Conservation (phyloP, 805 yeast genomes). For the Kuraishia borneana region DNA sequence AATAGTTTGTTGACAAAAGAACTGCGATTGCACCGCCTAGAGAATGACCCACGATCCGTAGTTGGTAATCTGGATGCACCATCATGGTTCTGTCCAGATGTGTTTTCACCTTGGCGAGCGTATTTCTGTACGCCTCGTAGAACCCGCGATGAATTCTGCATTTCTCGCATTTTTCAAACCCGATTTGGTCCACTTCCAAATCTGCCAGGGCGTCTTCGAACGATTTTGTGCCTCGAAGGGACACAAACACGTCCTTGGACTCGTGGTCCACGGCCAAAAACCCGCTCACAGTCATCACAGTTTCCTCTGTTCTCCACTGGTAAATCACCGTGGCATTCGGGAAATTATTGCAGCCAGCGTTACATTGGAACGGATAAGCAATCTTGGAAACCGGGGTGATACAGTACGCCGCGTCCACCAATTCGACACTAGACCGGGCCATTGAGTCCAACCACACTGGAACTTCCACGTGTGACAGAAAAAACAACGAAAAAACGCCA, state of each 20-base stretch:
- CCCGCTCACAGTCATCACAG: constrained; percentile 6
- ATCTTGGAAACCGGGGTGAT: constrained; percentile 19
- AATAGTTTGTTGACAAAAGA: constrained; percentile 22
- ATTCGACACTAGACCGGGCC: constrained; percentile 13
- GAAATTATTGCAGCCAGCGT: constrained; percentile 22
- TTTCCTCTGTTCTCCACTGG: constrained; percentile 26
- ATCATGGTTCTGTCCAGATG: constrained; percentile 12
- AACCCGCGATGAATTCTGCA: constrained; percentile 31
- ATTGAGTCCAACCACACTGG: background rate
- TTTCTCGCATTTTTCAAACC: constrained; percentile 13
- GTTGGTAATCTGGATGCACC: constrained; percentile 8
- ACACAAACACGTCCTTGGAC: constrained; percentile 13
- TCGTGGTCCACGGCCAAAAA: constrained; percentile 7
- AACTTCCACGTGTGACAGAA: background rate
- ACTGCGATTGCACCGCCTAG: constrained; percentile 31
- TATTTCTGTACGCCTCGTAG: constrained; percentile 17
- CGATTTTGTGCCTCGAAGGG: constrained; percentile 32
- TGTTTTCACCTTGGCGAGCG: constrained; percentile 16
- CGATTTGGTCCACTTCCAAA: constrained; percentile 23
- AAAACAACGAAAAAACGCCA: background rate
- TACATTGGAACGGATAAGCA: constrained; percentile 27
- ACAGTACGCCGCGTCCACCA: constrained; percentile 32
- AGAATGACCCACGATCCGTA: constrained; percentile 12
- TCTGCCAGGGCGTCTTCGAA: constrained; percentile 27
- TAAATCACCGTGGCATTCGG: constrained; percentile 25